Evolutionary conservation across 2,329 filamentous ascomycete species (phyloP).

Genomic region (Stagonosporopsis rhizophila): DNA sequence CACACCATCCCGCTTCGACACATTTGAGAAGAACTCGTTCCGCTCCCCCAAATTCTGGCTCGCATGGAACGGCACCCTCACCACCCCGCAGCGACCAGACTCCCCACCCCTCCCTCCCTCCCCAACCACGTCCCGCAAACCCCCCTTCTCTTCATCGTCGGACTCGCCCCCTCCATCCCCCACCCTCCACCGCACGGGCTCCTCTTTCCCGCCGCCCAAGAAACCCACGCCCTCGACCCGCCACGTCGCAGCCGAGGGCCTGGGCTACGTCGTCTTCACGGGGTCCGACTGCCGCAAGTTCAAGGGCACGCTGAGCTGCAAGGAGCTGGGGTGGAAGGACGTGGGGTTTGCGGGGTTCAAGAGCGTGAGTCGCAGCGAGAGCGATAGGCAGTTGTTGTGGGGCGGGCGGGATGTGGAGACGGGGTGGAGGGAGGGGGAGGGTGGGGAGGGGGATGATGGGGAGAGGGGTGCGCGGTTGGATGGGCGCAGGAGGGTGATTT

Average conservation of each 20-base stretch:
- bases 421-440: conserved; percentile 4
- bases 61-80: conserved; percentile 28
- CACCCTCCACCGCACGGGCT: neutral
- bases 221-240: neutral
- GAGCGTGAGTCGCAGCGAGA: conserved; percentile 20
- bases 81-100: neutral
- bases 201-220: neutral
- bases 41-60: conserved; percentile 39
- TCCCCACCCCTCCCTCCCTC: neutral
- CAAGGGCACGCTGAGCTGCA: conserved; percentile 33
- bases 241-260: conserved; percentile 8
- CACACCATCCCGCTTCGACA: conserved; percentile 24
- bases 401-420: conserved; percentile 12
- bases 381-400: conserved; percentile 27
- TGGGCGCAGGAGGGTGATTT: conserved; percentile 5
- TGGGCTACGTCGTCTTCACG: conserved; percentile 33
- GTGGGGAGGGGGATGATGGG: neutral
- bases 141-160: neutral
- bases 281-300: conserved; percentile 34
- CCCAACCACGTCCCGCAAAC: too few species aligned
- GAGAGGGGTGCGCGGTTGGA: conserved; percentile 12
- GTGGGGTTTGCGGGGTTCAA: conserved; percentile 31
- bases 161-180: conserved; percentile 6
- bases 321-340: conserved; percentile 29
- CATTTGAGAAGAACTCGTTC: conserved; percentile 38